Conservation (phyloP, 2,329 filamentous ascomycete species). For the Ceratocystis lukuohia region DNA sequence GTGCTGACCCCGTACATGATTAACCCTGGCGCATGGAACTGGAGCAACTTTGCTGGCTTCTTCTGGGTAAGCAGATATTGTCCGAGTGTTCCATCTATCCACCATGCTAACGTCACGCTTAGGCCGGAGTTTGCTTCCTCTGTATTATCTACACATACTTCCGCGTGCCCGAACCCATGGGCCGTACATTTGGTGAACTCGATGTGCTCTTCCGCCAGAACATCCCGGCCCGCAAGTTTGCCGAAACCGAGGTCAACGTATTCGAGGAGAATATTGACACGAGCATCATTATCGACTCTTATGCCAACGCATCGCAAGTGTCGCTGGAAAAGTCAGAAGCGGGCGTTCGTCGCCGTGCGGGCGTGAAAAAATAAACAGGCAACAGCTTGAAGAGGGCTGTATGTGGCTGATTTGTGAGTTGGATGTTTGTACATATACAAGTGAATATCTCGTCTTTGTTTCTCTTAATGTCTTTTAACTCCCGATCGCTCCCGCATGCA, state of each 20-base stretch:
- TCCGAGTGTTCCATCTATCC: not conserved
- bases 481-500: too few relatives aligned
- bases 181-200: slow-evolving; percentile 33
- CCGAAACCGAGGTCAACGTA: slow-evolving; percentile 18
- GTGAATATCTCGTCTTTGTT: not conserved
- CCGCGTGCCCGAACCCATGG: slow-evolving; percentile 41
- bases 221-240: slow-evolving; percentile 31
- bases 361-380: slow-evolving; percentile 12
- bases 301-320: slow-evolving; percentile 17
- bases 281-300: slow-evolving; percentile 16
- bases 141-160: slow-evolving; percentile 38
- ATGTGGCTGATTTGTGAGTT: not conserved
- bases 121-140: slow-evolving; percentile 31
- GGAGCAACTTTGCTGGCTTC: slow-evolving; percentile 76
- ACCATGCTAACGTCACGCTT: slow-evolving; percentile 19
- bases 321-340: slow-evolving; percentile 14
- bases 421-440: not conserved
- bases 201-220: slow-evolving; percentile 31
- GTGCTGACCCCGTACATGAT: slow-evolving; percentile 87
- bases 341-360: slow-evolving; percentile 15
- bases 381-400: not conserved
- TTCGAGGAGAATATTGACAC: slow-evolving; percentile 20
- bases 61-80: slow-evolving; percentile 49
- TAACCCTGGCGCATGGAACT: slow-evolving; percentile 76
- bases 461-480: too few relatives aligned